These are phyloP conservation scores for Hamamelis virginiana DNA, from an alignment of 164 flowering plant genomes.

Conservation along the genomic window DNA sequence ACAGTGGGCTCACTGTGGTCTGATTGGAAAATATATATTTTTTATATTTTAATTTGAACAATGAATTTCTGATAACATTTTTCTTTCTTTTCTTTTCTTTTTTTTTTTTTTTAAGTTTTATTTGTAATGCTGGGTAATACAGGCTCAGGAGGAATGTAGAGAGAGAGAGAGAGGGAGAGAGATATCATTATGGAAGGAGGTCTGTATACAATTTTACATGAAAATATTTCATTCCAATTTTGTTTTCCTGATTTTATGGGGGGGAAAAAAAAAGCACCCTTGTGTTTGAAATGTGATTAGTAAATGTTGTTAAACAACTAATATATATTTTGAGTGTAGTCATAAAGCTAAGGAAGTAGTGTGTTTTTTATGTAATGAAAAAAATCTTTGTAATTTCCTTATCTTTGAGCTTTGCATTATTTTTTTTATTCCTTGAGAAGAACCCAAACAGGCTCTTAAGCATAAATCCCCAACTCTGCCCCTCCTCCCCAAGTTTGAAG, in stretches of 20 bases:
- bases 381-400: no score
- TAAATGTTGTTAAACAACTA: background rate
- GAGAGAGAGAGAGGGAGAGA: background rate
- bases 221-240: conserved; percentile 18
- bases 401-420: no score
- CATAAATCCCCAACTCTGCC: no score
- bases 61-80: conserved; percentile 4
- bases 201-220: conserved; percentile 12
- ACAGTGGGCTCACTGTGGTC: conserved; percentile 42
- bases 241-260: conserved; percentile 1
- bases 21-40: conserved; percentile 12
- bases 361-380: background rate
- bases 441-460: no score
- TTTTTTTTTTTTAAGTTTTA: background rate
- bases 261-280: background rate
- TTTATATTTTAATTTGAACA: background rate
- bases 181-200: background rate
- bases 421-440: no score
- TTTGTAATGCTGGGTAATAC: conserved; percentile 5
- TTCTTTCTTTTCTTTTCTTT: background rate
- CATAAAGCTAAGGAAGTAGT: background rate
- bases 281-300: background rate
- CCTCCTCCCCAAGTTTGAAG: no score
- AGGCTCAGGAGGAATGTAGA: conserved; percentile 5
- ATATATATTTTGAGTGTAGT: no score